These are phyloP conservation scores for Picea glauca DNA, from an alignment of 75 land plant species.

Conservation along the genomic window DNA sequence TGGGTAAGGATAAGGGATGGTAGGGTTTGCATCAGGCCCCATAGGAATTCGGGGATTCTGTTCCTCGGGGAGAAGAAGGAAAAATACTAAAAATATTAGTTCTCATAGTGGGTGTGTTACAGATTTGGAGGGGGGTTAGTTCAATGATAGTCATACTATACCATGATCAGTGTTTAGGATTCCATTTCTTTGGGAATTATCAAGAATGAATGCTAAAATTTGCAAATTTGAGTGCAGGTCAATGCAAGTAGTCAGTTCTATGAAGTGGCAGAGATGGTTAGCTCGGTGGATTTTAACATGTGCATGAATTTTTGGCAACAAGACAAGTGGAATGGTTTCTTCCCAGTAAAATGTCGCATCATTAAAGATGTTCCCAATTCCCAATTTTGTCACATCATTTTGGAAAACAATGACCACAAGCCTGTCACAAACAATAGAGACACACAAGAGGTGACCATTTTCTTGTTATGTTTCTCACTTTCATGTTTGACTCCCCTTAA, in stretches of 20 bases:
- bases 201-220: not conserved
- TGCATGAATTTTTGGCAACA: constrained; percentile 70
- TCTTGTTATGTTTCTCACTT: not conserved
- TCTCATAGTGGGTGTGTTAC: not conserved
- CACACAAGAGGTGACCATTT: constrained; percentile 52
- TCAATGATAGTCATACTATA: not conserved
- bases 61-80: too few relatives aligned
- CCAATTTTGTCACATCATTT: constrained; percentile 50
- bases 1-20: too few relatives aligned
- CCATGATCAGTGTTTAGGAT: not conserved
- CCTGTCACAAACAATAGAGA: constrained; percentile 71
- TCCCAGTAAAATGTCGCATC: constrained; percentile 68
- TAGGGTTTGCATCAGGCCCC: too few relatives aligned
- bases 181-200: not conserved
- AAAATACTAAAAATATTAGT: too few relatives aligned
- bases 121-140: not conserved
- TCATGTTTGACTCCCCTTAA: not conserved
- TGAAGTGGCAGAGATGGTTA: constrained; percentile 69
- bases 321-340: constrained; percentile 73
- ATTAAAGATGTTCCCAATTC: constrained; percentile 64
- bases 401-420: constrained; percentile 68
- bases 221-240: constrained; percentile 23
- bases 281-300: constrained; percentile 14
- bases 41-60: too few relatives aligned
- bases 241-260: constrained; percentile 71